A percentile compares a stretch with the other conserved stretches of the same genome.
Conservation (phyloP, 108 stramenopile species). For the Nitzschia inconspicua region DNA sequence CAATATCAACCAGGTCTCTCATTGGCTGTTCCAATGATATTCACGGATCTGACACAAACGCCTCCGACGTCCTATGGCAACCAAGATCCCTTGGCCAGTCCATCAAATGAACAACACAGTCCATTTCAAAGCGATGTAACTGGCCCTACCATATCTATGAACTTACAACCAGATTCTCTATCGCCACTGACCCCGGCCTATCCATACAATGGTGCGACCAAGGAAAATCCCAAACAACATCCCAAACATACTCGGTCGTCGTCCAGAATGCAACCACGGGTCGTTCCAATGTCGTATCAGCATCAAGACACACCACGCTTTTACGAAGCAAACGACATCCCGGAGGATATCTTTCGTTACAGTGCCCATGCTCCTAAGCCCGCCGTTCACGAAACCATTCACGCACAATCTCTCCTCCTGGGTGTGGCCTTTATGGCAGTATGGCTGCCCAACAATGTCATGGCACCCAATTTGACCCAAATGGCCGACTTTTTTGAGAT, state of each 20-base stretch:
- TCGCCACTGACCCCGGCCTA: constrained; percentile 12
- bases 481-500: constrained; percentile 48
- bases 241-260: neutral
- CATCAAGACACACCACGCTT: neutral
- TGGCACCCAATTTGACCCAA: constrained; percentile 73
- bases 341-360: neutral
- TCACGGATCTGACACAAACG: neutral
- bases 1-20: neutral
- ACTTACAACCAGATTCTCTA: too few species aligned
- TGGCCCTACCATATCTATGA: neutral
- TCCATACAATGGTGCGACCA: neutral
- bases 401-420: constrained; percentile 59
- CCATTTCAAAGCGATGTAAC: neutral
- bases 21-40: neutral
- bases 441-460: constrained; percentile 65
- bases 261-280: neutral
- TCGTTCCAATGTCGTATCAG: neutral
- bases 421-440: constrained; percentile 61
- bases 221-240: neutral
- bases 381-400: constrained; percentile 37
- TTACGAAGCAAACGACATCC: neutral
- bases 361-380: neutral
- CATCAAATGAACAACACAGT: neutral
- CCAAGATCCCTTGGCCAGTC: neutral
- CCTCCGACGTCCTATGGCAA: neutral